Evolutionary conservation across 306 rosid genomes (phyloP), one percentile per base, ranked within the genome.

Genomic region (Canavalia gladiata): DNA sequence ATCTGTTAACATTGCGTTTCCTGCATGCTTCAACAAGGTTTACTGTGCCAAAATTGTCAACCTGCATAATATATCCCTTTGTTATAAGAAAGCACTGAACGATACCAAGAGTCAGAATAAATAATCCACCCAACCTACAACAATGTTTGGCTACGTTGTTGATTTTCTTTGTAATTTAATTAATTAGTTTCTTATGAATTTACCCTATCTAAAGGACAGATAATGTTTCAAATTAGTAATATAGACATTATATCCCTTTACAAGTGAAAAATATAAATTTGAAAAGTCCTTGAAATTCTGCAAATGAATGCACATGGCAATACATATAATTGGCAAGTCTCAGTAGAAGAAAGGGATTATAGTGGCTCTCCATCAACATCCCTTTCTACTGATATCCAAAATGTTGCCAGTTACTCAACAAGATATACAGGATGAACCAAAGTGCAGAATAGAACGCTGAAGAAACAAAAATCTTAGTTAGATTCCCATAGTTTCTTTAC

Each of bases 11-110:
- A 43, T 93, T 92, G 59, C 80, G 80, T 83, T 87, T 88, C 75
- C 97, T 88, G 82, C 99, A 95, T 25, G 98, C 99, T 76, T 95
- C 94, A 57, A 93, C 98, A 50, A 95, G 99, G 86, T 90, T 95
- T 35, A 91, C 98, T 0, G 98, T 91, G 80, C 99, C 98, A 70
- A 89, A 89, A 78, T 95, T 93, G 82, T 95, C 99, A 85, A 95
- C 97, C 99, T 95, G 90, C 66, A 86, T 18, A 46, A 70, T 33
- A 76, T n/a, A 57, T 3, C 28, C 6, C 8, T 6, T 79, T 47
- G 8, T 72, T 46, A 59, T 60, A 75, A 62, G 78, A 79, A 47
- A 84, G 46, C 33, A 42, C 46, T 8, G 74, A 41, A 29, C 25
- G 57, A 55, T 56, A 76, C 45, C 55, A 74, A 66, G n/a, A 28